These are phyloP conservation scores for Verticillium tricorpus DNA, from an alignment of 2,329 filamentous ascomycete genomes.

Conservation along the genomic window DNA sequence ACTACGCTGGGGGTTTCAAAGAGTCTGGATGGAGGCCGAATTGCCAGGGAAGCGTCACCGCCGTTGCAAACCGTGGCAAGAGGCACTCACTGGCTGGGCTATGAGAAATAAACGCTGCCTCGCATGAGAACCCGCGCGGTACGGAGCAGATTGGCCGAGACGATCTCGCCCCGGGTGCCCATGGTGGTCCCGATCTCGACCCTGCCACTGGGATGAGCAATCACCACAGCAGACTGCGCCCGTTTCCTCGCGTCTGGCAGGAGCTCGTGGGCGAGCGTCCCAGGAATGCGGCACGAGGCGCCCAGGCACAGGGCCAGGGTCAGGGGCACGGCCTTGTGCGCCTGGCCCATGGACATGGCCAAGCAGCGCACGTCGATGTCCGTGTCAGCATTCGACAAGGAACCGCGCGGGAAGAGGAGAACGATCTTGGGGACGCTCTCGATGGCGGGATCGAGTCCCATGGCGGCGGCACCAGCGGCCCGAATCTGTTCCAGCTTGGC, in stretches of 20 bases:
- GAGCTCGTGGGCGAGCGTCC: slow-evolving; percentile 25
- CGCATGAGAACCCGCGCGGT: slow-evolving; percentile 47
- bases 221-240: slow-evolving; percentile 27
- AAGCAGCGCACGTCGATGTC: slow-evolving; percentile 37
- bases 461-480: slow-evolving; percentile 27
- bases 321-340: slow-evolving; percentile 37
- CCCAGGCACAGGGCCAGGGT: slow-evolving; percentile 35
- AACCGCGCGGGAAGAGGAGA: slow-evolving; percentile 29
- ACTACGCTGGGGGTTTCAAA: too few species aligned
- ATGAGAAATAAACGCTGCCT: slow-evolving; percentile 39
- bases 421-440: slow-evolving; percentile 41
- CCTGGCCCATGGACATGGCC: slow-evolving; percentile 41
- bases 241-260: background rate
- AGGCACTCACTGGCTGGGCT: slow-evolving; percentile 2
- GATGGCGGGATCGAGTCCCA: slow-evolving; percentile 32
- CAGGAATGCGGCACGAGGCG: slow-evolving; percentile 31
- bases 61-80: background rate
- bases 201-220: slow-evolving; percentile 42
- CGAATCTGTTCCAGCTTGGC: slow-evolving; percentile 29
- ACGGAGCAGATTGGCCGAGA: slow-evolving; percentile 39
- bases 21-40: too few species aligned
- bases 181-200: slow-evolving; percentile 41
- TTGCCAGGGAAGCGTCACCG: too few species aligned
- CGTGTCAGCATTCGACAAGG: slow-evolving; percentile 6
- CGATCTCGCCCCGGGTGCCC: slow-evolving; percentile 30